Evolutionary conservation across 257 asterid species (phyloP).

Genomic region (Ehretia macrophylla): DNA sequence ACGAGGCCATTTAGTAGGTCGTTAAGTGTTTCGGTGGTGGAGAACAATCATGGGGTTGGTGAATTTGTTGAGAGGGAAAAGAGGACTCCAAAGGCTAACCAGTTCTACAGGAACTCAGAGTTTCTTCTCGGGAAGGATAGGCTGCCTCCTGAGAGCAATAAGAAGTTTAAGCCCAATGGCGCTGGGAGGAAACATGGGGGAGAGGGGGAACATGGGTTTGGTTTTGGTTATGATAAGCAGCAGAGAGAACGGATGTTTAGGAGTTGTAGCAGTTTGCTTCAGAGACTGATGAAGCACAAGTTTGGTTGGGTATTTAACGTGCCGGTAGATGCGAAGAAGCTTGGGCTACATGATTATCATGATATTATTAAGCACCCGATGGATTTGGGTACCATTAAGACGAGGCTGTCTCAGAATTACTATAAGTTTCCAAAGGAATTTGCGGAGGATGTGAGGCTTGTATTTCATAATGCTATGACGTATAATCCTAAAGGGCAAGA

Average conservation of each 20-base stretch:
- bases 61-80: slow-evolving; percentile 79
- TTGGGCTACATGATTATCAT: slow-evolving; percentile 74
- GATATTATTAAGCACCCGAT: slow-evolving; percentile 74
- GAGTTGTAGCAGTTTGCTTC: slow-evolving; percentile 69
- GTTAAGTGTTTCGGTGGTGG: slow-evolving; percentile 59
- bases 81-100: slow-evolving; percentile 92
- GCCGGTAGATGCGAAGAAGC: slow-evolving; percentile 68
- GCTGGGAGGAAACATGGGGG: slow-evolving; percentile 49
- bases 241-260: slow-evolving; percentile 44
- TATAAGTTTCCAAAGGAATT: slow-evolving; percentile 74
- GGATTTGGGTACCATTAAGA: slow-evolving; percentile 90
- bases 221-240: slow-evolving; percentile 45
- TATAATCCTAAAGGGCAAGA: slow-evolving; percentile 92
- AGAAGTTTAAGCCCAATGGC: slow-evolving; percentile 57
- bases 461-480: slow-evolving; percentile 84
- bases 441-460: slow-evolving; percentile 88
- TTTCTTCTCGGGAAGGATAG: slow-evolving; percentile 89
- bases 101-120: slow-evolving; percentile 74
- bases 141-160: slow-evolving; percentile 72
- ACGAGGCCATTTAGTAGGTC: slow-evolving; percentile 54
- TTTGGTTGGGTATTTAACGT: slow-evolving; percentile 82
- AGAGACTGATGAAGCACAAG: slow-evolving; percentile 85
- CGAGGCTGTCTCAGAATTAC: slow-evolving; percentile 51
- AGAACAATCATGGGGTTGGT: slow-evolving; percentile 33
- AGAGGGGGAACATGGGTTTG: slow-evolving; percentile 31